Evolutionary conservation across 2,329 filamentous ascomycete genomes (phyloP), one percentile per base, ranked within the genome.

Genomic region (Lachnellula hyalina): DNA sequence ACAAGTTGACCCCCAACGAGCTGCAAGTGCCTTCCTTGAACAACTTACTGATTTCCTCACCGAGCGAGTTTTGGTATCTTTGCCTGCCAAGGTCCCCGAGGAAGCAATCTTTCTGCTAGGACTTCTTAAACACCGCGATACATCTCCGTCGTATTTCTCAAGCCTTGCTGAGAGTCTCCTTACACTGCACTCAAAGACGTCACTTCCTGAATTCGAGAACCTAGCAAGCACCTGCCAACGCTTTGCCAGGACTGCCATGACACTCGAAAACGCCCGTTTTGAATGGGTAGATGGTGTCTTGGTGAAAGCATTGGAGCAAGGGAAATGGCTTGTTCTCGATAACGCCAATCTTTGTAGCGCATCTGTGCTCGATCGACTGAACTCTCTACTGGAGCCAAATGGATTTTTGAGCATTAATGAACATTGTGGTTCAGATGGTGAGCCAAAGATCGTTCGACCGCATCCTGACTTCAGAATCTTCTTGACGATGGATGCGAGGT

Each of bases 291-390:
- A 99, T 68, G 94, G 95, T 54, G 83, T 95, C 47, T 85, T 99
- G 44, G 87, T 97, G 47, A 87, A 91, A 64, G 93, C 94, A 42
- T 77, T 97, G 11, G 81, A 95, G 66, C 78, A 86, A 63, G 94
- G 94, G 14, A 82, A 91, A 57, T 99, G 94, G 94, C 78, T 99
- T 17, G 86, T 99, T 11, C 83, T 99, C 21, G 94, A 99, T 72
- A 96, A 99, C 71, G 94, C 95, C 57, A 99, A 99, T 67, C 80
- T 99, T 54, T 99, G 95, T 74, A 96, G 88, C 66, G 87, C 93
- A 23, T 96, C 93, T 6, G 94, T 99, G 1, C 80, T 99, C 9
- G 94, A 99, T 72, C 83, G 95, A 58, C 76, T 99, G 50, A 99
- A 99, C 70, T 97, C 94, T 0, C 75, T 99, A 8, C 85, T 97